Conservation (phyloP, 495 filamentous ascomycete species). For the Neurospora tetrasperma region DNA sequence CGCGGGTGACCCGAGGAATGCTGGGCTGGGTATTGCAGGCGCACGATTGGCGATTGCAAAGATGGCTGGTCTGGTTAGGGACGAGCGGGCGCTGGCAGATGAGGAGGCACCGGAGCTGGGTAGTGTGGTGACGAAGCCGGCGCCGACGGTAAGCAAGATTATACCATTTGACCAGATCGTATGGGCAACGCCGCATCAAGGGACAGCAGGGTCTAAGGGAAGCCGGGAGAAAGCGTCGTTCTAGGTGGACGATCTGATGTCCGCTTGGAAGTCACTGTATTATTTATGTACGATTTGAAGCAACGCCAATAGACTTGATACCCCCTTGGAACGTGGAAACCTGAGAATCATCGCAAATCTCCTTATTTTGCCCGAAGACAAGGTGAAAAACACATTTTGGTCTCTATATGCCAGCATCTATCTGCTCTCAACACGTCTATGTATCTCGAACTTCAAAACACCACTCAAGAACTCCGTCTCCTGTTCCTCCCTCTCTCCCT, state of each 20-base stretch:
- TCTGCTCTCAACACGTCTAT: background rate
- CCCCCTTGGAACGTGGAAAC: background rate
- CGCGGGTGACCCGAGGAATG: conserved; percentile 25
- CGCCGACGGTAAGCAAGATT: conserved; percentile 8
- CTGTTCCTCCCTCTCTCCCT: conserved; percentile 21
- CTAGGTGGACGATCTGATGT: background rate
- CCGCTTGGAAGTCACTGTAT: background rate
- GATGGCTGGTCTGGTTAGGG: conserved; percentile 28
- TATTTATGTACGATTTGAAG: conserved; percentile 4
- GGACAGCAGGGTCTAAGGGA: background rate
- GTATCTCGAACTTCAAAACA: background rate
- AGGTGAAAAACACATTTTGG: background rate
- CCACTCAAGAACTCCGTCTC: conserved; percentile 8
- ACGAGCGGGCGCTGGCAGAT: conserved; percentile 7
- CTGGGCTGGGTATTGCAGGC: conserved; percentile 18
- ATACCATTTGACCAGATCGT: conserved; percentile 24
- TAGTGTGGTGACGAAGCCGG: background rate
- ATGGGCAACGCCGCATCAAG: background rate
- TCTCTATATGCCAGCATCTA: background rate
- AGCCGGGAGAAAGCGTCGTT: background rate
- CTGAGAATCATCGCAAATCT: background rate
- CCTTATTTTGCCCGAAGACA: background rate
- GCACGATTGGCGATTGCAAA: conserved; percentile 31
- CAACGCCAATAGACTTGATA: conserved; percentile 14
- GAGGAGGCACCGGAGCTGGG: conserved; percentile 4